phyloP scores from a whole-genome alignment of 257 asterid species.

The Gynochthodes officinalis region DNA sequence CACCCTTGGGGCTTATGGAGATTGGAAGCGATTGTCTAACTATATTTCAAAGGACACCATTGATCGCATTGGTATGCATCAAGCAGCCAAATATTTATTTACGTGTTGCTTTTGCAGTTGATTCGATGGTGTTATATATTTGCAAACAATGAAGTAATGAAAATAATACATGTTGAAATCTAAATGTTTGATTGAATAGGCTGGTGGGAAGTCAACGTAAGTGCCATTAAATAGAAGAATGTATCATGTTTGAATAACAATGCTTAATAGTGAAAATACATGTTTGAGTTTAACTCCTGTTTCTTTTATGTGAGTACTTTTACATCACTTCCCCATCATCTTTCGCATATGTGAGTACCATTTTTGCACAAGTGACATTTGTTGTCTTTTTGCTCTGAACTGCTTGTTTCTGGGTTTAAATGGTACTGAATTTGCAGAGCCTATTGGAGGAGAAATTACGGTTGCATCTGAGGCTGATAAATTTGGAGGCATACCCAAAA shows the following conservation, averaged over 20 bases:
- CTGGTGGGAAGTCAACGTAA: background rate
- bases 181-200: background rate
- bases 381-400: background rate
- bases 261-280: no score
- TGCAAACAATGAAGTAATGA: no score
- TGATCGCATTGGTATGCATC: slow-evolving; percentile 60
- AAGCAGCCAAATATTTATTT: background rate
- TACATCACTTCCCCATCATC: no score
- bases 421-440: slow-evolving; percentile 48
- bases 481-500: slow-evolving; percentile 44
- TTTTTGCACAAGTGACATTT: no score
- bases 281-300: no score
- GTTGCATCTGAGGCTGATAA: slow-evolving; percentile 65
- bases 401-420: slow-evolving; percentile 10
- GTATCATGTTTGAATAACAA: no score
- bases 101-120: background rate
- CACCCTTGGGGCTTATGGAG: slow-evolving; percentile 55
- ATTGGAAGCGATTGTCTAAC: slow-evolving; percentile 78
- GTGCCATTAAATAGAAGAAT: background rate
- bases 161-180: no score
- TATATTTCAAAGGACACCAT: slow-evolving; percentile 61
- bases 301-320: no score
- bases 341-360: no score
- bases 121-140: background rate
- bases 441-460: slow-evolving; percentile 90